phyloP scores from a whole-genome alignment of 1,284 basidiomycete genomes.

The Moesziomyces globuligerus region DNA sequence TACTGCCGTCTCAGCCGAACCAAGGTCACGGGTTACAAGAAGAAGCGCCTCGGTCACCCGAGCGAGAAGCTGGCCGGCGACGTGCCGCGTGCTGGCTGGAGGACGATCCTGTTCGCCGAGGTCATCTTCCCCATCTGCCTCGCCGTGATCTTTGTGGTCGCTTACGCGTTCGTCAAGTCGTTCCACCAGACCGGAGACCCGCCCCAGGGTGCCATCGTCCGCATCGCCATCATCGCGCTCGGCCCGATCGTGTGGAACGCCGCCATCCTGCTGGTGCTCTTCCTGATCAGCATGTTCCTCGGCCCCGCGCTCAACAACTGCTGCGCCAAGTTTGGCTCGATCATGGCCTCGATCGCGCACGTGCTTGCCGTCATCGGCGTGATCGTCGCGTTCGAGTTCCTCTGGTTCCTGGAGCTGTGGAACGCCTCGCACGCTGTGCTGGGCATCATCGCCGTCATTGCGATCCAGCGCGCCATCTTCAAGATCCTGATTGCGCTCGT shows the following conservation, averaged over 20 bases:
- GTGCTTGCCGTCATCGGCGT: constrained; percentile 64
- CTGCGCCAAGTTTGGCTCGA: constrained; percentile 67
- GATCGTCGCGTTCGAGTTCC: constrained; percentile 56
- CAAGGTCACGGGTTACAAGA: constrained; percentile 67
- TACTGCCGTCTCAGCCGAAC: constrained; percentile 67
- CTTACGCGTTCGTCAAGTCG: constrained; percentile 67
- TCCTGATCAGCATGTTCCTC: constrained; percentile 89
- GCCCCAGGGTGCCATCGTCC: constrained; percentile 78
- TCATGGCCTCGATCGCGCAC: constrained; percentile 66
- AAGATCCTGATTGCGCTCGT: constrained; percentile 66
- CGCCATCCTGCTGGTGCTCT: constrained; percentile 82
- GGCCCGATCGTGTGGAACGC: constrained; percentile 97
- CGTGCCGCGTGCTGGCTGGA: constrained; percentile 65
- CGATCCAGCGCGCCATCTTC: constrained; percentile 67
- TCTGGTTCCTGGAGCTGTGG: constrained; percentile 97
- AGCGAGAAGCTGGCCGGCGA: constrained; percentile 66
- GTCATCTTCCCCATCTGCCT: constrained; percentile 61
- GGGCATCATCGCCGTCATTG: constrained; percentile 68
- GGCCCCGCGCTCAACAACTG: constrained; percentile 86
- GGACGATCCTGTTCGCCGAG: constrained; percentile 65
- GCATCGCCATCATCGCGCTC: constrained; percentile 90
- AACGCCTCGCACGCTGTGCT: constrained; percentile 83
- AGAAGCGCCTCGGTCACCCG: constrained; percentile 68
- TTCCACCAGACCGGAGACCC: constrained; percentile 61
- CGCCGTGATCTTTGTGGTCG: constrained; percentile 66